Evolutionary conservation across 2,329 filamentous ascomycete species (phyloP).

Genomic region (Colletotrichum paranaense): DNA sequence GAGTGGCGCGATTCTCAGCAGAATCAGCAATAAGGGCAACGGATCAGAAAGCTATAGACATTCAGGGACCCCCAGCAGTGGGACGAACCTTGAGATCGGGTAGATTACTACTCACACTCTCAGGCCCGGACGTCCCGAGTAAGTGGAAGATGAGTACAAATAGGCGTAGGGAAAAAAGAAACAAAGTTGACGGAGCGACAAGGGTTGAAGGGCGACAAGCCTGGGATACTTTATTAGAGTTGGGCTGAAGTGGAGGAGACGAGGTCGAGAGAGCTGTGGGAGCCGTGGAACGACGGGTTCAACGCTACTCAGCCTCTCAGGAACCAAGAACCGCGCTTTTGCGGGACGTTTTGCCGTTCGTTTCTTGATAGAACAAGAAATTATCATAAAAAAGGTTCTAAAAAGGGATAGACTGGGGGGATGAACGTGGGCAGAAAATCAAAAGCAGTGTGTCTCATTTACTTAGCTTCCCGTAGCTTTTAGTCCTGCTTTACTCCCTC

Average conservation of each 20-base stretch:
- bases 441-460: background rate
- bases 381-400: background rate
- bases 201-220: background rate
- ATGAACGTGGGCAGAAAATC: background rate
- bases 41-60: slow-evolving; percentile 5
- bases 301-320: background rate
- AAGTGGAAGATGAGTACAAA: too few relatives aligned
- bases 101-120: background rate
- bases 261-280: background rate
- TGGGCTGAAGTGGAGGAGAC: background rate
- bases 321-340: background rate
- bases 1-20: slow-evolving; percentile 8
- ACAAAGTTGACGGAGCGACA: background rate
- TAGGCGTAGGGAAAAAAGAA: background rate
- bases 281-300: background rate
- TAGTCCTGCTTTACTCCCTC: background rate
- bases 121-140: background rate
- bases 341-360: background rate
- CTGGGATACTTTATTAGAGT: background rate
- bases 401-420: background rate
- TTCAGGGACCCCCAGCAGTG: background rate
- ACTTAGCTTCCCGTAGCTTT: background rate
- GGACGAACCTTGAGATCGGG: background rate
- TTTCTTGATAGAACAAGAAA: background rate
- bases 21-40: background rate